Percentiles rank a stretch among this genome's conserved stretches.
Conservation (phyloP, 169 alveolate genomes). For the Perkinsus olseni region DNA sequence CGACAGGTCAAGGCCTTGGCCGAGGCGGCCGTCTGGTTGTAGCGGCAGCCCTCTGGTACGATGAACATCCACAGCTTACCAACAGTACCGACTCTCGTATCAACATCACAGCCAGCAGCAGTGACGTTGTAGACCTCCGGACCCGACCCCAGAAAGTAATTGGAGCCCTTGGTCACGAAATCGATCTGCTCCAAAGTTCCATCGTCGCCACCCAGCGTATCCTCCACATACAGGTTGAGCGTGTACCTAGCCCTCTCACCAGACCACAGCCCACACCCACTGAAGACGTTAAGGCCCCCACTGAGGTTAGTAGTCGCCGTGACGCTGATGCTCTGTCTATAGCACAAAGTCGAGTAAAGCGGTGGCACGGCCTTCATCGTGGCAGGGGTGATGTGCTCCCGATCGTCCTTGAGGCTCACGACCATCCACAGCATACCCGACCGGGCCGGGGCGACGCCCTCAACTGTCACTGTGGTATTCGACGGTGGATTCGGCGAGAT, state of each 20-base stretch:
- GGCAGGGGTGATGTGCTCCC: not conserved
- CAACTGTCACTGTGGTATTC: not conserved
- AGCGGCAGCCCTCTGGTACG: not conserved
- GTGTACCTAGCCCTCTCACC: not conserved
- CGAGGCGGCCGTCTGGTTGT: not conserved
- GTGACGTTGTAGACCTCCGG: not conserved
- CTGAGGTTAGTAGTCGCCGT: not conserved
- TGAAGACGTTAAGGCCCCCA: not conserved
- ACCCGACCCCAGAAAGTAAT: not conserved
- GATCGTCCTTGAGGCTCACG: not conserved
- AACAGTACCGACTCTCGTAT: not conserved
- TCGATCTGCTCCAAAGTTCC: not conserved
- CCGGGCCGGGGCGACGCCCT: not conserved
- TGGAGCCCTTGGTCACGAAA: not conserved
- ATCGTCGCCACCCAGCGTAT: not conserved
- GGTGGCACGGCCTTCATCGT: not conserved
- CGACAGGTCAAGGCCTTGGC: not conserved
- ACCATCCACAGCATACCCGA: not conserved
- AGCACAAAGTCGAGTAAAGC: not conserved
- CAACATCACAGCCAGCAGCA: not conserved
- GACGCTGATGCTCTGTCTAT: not conserved
- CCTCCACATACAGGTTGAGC: slow-evolving; percentile 7
- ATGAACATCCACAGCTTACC: not conserved
- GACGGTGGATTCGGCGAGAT: not conserved
- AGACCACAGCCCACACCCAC: not conserved